phyloP scores from a whole-genome alignment of 2,329 filamentous ascomycete genomes.

The Diaporthe capsici region DNA sequence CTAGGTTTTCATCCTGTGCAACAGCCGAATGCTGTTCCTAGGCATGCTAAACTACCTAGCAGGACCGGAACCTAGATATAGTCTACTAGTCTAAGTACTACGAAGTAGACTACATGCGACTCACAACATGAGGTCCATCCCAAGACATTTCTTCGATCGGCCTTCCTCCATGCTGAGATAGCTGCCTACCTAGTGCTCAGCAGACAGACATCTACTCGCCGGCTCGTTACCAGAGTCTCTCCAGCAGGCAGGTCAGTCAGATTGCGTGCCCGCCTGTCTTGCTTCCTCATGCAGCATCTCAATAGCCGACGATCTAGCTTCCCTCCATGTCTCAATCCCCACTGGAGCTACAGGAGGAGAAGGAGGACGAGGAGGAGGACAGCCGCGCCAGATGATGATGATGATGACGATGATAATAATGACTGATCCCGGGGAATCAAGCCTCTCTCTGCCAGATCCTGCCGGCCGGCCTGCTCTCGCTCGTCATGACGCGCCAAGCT shows the following conservation, averaged over 20 bases:
- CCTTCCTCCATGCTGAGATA: background rate
- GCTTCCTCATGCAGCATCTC: constrained; percentile 28
- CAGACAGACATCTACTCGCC: constrained; percentile 7
- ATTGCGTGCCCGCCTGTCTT: constrained; percentile 24
- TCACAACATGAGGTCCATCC: background rate
- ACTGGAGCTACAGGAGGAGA: background rate
- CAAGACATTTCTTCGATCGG: constrained; percentile 1
- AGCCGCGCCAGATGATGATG: background rate
- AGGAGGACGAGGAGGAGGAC: background rate
- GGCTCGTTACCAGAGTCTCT: background rate
- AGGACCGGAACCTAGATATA: background rate
- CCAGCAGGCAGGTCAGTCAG: constrained; percentile 2
- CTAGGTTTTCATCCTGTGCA: constrained; percentile 10
- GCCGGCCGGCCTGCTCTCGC: background rate
- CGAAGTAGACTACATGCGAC: background rate
- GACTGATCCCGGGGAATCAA: constrained; percentile 3
- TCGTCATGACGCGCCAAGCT: constrained; percentile 17
- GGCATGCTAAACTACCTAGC: background rate
- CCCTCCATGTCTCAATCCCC: constrained; percentile 21
- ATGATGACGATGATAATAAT: background rate
- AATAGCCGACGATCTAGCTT: constrained; percentile 26
- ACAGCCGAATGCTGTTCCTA: background rate
- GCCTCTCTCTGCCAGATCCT: background rate
- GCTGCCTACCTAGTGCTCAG: background rate
- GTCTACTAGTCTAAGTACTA: background rate